phyloP scores from a whole-genome alignment of 1,284 basidiomycete genomes.

The Amylostereum chailletii region DNA sequence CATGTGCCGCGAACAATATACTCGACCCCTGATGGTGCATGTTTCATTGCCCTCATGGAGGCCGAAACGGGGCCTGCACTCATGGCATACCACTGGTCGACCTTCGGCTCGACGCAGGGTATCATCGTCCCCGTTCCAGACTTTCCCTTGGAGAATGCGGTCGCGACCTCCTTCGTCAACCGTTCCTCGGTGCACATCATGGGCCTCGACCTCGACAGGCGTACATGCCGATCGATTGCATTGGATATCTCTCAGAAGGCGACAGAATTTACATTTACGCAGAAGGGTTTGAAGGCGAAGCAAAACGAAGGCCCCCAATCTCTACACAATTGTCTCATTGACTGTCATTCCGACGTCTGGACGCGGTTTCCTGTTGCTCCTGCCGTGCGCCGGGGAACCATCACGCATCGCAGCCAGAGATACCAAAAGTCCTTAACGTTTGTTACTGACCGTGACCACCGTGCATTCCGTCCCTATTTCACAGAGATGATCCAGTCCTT shows the following conservation, averaged over 20 bases:
- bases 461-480: slow-evolving; percentile 29
- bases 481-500: slow-evolving; percentile 31
- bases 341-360: slow-evolving; percentile 56
- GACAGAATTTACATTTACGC: slow-evolving; percentile 47
- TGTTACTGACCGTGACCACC: slow-evolving; percentile 27
- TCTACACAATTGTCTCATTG: slow-evolving; percentile 41
- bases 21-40: slow-evolving; percentile 46
- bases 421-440: slow-evolving; percentile 27
- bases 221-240: slow-evolving; percentile 28
- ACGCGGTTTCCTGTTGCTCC: slow-evolving; percentile 51
- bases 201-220: slow-evolving; percentile 23
- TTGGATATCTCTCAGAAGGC: slow-evolving; percentile 44
- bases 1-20: slow-evolving; percentile 24
- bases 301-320: slow-evolving; percentile 16
- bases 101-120: slow-evolving; percentile 42
- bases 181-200: slow-evolving; percentile 34
- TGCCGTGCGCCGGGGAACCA: slow-evolving; percentile 23
- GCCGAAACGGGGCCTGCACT: slow-evolving; percentile 16
- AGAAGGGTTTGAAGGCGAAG: slow-evolving; percentile 17
- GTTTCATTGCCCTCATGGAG: slow-evolving; percentile 28
- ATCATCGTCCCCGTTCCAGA: slow-evolving; percentile 25
- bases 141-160: slow-evolving; percentile 17
- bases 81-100: slow-evolving; percentile 43
- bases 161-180: slow-evolving; percentile 36
- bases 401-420: slow-evolving; percentile 21